phyloP scores from a whole-genome alignment of 2,329 filamentous ascomycete species.

The Escovopsis weberi region DNA sequence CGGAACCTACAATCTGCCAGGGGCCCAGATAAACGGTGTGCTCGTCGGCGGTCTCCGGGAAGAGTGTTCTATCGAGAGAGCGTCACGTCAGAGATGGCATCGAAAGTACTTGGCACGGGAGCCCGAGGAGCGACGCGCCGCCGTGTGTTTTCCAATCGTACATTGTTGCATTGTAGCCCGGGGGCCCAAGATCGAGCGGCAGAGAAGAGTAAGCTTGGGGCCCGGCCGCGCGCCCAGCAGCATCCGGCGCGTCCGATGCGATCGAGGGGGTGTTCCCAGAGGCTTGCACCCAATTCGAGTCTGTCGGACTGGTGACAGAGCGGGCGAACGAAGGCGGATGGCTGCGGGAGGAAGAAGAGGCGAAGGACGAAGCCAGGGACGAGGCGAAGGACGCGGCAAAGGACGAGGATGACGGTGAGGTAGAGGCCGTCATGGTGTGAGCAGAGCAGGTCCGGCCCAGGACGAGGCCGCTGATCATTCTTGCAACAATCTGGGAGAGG shows the following conservation, averaged over 20 bases:
- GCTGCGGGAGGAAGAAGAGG: conserved; percentile 30
- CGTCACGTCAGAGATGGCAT: conserved; percentile 10
- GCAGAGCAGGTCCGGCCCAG: not conserved
- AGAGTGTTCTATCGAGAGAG: conserved; percentile 27
- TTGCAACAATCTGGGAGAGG: not conserved
- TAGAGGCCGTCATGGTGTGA: conserved; percentile 22
- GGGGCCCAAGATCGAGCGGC: conserved; percentile 36
- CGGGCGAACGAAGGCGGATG: conserved; percentile 27
- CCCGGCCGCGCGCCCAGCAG: conserved; percentile 15
- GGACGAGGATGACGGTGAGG: conserved; percentile 22
- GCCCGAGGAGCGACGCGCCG: not conserved
- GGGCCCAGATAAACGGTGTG: conserved; percentile 37
- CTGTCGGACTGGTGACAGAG: conserved; percentile 27
- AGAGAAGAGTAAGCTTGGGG: conserved; percentile 16
- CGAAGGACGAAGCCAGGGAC: conserved; percentile 34
- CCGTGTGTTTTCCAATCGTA: conserved; percentile 14
- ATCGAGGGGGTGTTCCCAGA: conserved; percentile 23
- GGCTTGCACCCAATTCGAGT: conserved; percentile 32
- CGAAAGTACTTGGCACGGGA: conserved; percentile 1
- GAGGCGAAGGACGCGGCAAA: conserved; percentile 15
- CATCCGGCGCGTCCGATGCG: conserved; percentile 19
- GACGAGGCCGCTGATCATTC: conserved; percentile 1
- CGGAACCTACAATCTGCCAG: conserved; percentile 34
- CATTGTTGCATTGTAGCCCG: conserved; percentile 40
- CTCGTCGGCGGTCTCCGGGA: conserved; percentile 33